Evolutionary conservation across 129 eudicot species (phyloP), one percentile per base, ranked within the genome.

Genomic region (Flaveria bidentis): DNA sequence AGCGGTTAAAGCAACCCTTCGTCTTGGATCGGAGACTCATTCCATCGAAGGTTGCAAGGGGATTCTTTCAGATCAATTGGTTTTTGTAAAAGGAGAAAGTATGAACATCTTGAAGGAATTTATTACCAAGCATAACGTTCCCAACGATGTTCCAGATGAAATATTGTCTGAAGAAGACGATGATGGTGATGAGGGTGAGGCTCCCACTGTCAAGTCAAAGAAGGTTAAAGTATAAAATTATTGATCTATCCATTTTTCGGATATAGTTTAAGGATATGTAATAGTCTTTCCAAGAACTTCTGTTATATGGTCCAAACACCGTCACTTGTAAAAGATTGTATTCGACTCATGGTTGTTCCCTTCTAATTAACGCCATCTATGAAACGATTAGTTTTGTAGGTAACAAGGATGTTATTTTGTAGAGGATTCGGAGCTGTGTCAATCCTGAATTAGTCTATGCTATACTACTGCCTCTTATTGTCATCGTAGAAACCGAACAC

Each of bases 71-170:
- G 91, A 93, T 78, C 93, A 90, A 71, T 42, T 93, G 77, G 84
- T 56, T 61, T 76, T 78, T 51, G 82, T 89, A 76, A 94, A 94
- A 80, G 86, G 75, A 77, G 91, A 88, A 79, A 88, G 97, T 84
- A 91, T 94, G 96, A 77, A 57, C 76, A 81, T 94, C 80, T 68
- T 94, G 64, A 91, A 91, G 87, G 96, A 86, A 39, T 91, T 76
- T 80, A 94, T 91, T 51, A 88, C 91, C 36, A 82, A 76, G 36
- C 89, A 89, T 83, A 94, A 94, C 47, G 89, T 89, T 14, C 96
- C 93, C 55, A 87, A 77, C 69, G 97, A 93, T 56, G 97, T 93
- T 45, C 98, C 98, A 39, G 98, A 80, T 22, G 91, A 87, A 26
- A 88, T 85, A 47, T 85, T 91, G n/a, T 94, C 96, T 15, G 96